Evolutionary conservation across 2,329 filamentous ascomycete genomes (phyloP), one percentile per base, ranked within the genome.

Genomic region (Xylariaceae sp.): DNA sequence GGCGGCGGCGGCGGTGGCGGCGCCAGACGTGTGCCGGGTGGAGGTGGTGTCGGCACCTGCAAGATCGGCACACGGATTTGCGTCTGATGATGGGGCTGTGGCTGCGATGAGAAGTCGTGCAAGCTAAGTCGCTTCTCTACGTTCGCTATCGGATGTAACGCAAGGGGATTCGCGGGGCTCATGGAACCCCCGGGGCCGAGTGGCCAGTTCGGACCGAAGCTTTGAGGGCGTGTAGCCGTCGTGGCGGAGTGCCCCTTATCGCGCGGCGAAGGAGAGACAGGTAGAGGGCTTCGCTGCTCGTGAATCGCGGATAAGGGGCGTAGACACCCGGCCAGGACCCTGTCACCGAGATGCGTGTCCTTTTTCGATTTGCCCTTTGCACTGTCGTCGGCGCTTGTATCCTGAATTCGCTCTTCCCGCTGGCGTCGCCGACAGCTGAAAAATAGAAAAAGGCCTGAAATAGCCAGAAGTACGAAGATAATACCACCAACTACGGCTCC

Each of bases 201-300:
- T 10, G 65, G 67, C 66, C 66, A 69, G 26, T 66, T 58, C 2
- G 63, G 61, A 0, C 57, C 58, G 42, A 60, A 57, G 49, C 58
- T 67, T 3, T 41, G 59, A 9, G 35, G 53, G 5, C 58, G 60
- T 13, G 58, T 27, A 2, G 50, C 21, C 7, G 33, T 29, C 7
- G 46, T 24, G 0, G 50, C 37, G 3, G 65, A 61, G 16, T 48
- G 53, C 21, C 47, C 59, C 20, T 57, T 61, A 4, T 49, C 30
- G 41, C 40, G 41, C 3, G 35, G 10, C 16, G 50, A 43, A 8
- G 37, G 2, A 30, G 55, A 18, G 36, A 15, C 50, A 35, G 23
- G 16, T 18, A 29, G 35, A 10, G 61, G 35, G 21, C 27, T 55
- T 8, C 47, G 41, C 4, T 64, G 58, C 21, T 65, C 66, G 16